Percentiles rank a stretch among this genome's conserved stretches.
Conservation (phyloP, 2,329 filamentous ascomycete species). For the Purpureocillium lavendulum region DNA sequence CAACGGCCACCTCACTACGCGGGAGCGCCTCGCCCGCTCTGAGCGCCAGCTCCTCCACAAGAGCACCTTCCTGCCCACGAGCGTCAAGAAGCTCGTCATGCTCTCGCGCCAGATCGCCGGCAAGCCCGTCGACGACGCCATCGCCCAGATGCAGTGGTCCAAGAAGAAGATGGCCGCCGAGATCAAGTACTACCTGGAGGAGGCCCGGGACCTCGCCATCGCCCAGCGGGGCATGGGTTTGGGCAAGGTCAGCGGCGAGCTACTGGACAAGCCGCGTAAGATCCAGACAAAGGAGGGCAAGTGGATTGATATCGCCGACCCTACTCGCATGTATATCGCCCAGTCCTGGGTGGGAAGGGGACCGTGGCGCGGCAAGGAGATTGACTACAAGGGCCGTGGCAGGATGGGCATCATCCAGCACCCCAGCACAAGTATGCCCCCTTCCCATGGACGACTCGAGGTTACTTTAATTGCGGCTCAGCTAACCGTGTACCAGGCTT, state of each 20-base stretch:
- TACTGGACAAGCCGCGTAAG: slow-evolving; percentile 30
- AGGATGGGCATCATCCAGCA: slow-evolving; percentile 58
- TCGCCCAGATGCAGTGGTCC: slow-evolving; percentile 89
- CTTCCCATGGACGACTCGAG: background rate
- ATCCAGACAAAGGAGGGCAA: slow-evolving; percentile 71
- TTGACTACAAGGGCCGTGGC: slow-evolving; percentile 71
- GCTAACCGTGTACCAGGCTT: no score
- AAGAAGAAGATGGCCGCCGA: slow-evolving; percentile 87
- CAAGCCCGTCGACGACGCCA: slow-evolving; percentile 89
- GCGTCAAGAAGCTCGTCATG: slow-evolving; percentile 82
- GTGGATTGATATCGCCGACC: slow-evolving; percentile 61
- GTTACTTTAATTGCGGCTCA: no score
- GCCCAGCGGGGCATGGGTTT: slow-evolving; percentile 81
- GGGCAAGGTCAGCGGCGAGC: slow-evolving; percentile 31
- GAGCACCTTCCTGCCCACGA: slow-evolving; percentile 71
- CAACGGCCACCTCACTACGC: slow-evolving; percentile 43
- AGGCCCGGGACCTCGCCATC: slow-evolving; percentile 74
- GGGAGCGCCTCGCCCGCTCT: slow-evolving; percentile 58
- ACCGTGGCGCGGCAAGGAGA: slow-evolving; percentile 43
- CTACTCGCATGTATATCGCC: slow-evolving; percentile 79
- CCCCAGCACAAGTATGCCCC: slow-evolving; percentile 64
- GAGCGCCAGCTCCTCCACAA: slow-evolving; percentile 49
- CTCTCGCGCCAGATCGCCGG: slow-evolving; percentile 83
- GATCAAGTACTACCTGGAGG: slow-evolving; percentile 68
- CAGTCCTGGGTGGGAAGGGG: slow-evolving; percentile 89